These are phyloP conservation scores for Saccharum spontaneum DNA, from an alignment of 176 grass and related monocot species.

Conservation along the genomic window DNA sequence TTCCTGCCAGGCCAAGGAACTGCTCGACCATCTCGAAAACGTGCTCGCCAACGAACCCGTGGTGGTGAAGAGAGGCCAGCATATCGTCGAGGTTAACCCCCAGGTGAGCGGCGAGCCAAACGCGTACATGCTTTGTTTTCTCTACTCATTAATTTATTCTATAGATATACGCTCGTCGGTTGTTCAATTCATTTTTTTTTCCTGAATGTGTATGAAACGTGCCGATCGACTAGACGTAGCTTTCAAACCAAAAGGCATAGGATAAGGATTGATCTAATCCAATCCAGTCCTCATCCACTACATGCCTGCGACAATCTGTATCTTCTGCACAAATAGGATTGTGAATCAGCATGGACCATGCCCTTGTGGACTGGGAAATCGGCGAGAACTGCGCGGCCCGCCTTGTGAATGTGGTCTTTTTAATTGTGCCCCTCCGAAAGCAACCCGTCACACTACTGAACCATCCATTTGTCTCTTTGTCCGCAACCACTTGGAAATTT, in stretches of 20 bases:
- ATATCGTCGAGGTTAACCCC: slow-evolving; percentile 90
- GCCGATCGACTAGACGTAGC: slow-evolving; percentile 39
- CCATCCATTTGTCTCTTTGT: slow-evolving; percentile 24
- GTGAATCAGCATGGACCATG: slow-evolving; percentile 49
- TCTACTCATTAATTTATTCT: neutral
- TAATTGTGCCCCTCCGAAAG: neutral
- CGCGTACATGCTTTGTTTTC: neutral
- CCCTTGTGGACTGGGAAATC: slow-evolving; percentile 33
- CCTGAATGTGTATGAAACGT: slow-evolving; percentile 16
- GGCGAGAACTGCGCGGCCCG: neutral
- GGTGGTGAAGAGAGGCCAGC: slow-evolving; percentile 83
- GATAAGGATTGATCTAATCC: slow-evolving; percentile 58
- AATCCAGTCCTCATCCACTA: slow-evolving; percentile 55
- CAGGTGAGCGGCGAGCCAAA: slow-evolving; percentile 59
- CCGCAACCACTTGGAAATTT: slow-evolving; percentile 17
- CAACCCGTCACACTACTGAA: slow-evolving; percentile 12
- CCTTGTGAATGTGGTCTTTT: neutral
- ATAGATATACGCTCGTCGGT: neutral
- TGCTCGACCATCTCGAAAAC: slow-evolving; percentile 85
- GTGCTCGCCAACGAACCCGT: slow-evolving; percentile 95
- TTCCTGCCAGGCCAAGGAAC: slow-evolving; percentile 90
- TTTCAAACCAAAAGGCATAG: slow-evolving; percentile 47
- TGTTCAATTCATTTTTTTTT: slow-evolving; percentile 16
- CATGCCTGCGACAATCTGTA: slow-evolving; percentile 44
- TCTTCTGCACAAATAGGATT: slow-evolving; percentile 37